Conservation (phyloP, 352 stramenopile species). For the Phytophthora idaei region DNA sequence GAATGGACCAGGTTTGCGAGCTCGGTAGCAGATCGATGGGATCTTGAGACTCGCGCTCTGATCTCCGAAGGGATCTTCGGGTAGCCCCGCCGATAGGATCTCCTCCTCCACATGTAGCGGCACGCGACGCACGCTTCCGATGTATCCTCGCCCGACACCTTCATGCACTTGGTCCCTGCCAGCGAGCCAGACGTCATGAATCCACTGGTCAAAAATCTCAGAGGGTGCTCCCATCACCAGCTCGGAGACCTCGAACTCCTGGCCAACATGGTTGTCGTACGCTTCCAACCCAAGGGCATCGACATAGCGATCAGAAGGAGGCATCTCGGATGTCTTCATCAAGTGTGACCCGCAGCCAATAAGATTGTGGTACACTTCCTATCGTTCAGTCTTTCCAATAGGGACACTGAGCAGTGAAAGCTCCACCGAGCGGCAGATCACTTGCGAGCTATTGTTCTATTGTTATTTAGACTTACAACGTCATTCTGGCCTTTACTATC, state of each 20-base stretch:
- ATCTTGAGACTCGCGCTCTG: constrained; percentile 27
- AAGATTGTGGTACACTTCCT: constrained; percentile 2
- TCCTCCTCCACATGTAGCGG: constrained; percentile 60
- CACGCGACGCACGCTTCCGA: constrained; percentile 52
- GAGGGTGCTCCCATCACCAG: constrained; percentile 37
- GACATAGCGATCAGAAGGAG: constrained; percentile 29
- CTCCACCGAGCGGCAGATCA: neutral
- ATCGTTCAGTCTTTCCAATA: too few species aligned
- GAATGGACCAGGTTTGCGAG: constrained; percentile 52
- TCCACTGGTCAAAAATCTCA: constrained; percentile 59
- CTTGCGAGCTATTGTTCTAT: constrained; percentile 3
- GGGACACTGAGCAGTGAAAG: neutral
- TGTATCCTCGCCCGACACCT: constrained; percentile 44
- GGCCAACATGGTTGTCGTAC: constrained; percentile 49
- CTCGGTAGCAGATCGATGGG: constrained; percentile 56
- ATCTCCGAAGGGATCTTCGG: constrained; percentile 26
- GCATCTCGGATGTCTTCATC: neutral
- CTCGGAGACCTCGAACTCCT: constrained; percentile 53
- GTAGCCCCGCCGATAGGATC: constrained; percentile 56
- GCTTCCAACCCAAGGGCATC: constrained; percentile 45
- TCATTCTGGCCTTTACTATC: neutral
- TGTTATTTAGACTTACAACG: constrained; percentile 22
- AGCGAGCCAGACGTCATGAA: constrained; percentile 52
- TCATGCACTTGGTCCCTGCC: constrained; percentile 38
- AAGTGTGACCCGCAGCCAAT: neutral